Conservation (phyloP, 345 rosid species). For the Dipteronia sinensis region DNA sequence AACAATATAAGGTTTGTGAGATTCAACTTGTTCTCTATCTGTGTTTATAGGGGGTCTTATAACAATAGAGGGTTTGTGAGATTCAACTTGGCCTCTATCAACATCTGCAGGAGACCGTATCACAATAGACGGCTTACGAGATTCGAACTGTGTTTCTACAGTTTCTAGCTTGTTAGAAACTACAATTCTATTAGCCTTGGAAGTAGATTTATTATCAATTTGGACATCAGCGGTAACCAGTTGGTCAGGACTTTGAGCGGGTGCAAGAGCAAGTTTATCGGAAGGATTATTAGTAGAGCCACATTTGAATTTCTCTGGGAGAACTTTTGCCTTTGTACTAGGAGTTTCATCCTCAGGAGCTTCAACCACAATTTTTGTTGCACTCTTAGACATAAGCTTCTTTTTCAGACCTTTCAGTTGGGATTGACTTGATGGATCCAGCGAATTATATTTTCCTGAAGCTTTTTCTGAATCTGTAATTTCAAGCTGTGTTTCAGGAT, state of each 20-base stretch:
- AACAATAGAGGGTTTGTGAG: constrained; percentile 60
- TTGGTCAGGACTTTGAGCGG: constrained; percentile 56
- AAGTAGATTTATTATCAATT: constrained; percentile 49
- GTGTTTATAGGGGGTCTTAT: constrained; percentile 54
- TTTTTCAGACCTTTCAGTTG: constrained; percentile 63
- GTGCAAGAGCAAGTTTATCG: constrained; percentile 53
- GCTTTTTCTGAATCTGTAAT: constrained; percentile 57
- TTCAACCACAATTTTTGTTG: constrained; percentile 50
- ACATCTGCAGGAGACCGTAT: constrained; percentile 73
- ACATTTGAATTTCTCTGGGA: constrained; percentile 78
- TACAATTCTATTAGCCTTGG: constrained; percentile 68
- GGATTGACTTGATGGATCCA: constrained; percentile 56
- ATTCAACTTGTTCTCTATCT: constrained; percentile 59
- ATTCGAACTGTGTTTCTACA: constrained; percentile 57
- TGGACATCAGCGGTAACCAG: constrained; percentile 48
- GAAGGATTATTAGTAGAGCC: constrained; percentile 50
- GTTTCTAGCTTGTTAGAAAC: constrained; percentile 71
- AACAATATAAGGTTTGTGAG: constrained; percentile 58
- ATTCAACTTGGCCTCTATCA: constrained; percentile 62
- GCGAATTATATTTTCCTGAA: constrained; percentile 48
- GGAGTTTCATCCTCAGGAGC: constrained; percentile 58
- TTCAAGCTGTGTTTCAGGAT: constrained; percentile 62
- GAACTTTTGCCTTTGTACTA: constrained; percentile 50
- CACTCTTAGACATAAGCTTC: constrained; percentile 52
- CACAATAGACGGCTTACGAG: constrained; percentile 72